Evolutionary conservation across 495 filamentous ascomycete species (phyloP).

Genomic region (Durotheca rogersii): DNA sequence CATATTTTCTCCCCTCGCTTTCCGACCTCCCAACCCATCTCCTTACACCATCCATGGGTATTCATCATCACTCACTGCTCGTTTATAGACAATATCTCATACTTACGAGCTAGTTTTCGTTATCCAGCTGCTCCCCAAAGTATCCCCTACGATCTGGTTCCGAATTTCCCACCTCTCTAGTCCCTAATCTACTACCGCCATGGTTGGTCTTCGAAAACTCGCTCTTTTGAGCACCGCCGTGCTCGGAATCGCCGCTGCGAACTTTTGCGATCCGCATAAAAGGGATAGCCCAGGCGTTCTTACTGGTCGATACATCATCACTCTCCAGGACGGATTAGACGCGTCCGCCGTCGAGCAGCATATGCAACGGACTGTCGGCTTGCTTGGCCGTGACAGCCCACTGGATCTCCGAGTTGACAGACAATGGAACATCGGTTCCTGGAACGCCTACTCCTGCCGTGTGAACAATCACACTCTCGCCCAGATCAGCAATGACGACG

Average conservation of each 20-base stretch:
- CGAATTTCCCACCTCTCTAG: not conserved
- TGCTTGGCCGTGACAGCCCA: constrained; percentile 37
- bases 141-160: too few relatives aligned
- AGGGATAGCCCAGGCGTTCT: constrained; percentile 30
- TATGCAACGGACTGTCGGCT: constrained; percentile 33
- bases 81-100: too few relatives aligned
- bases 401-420: constrained; percentile 36
- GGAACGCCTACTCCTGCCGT: constrained; percentile 43
- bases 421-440: constrained; percentile 41
- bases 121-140: not conserved
- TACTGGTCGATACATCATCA: constrained; percentile 52
- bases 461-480: constrained; percentile 40
- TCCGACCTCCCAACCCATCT: not conserved
- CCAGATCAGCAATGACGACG: constrained; percentile 40
- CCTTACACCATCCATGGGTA: not conserved
- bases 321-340: constrained; percentile 47
- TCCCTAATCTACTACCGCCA: not conserved
- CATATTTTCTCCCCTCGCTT: not conserved
- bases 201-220: constrained; percentile 8
- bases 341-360: constrained; percentile 39
- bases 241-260: not conserved
- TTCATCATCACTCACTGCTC: too few relatives aligned
- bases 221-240: constrained; percentile 4
- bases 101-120: not conserved
- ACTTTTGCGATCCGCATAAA: not conserved